These are phyloP conservation scores for Fraxinus paxiana DNA, from an alignment of 305 asterid genomes.

Conservation along the genomic window DNA sequence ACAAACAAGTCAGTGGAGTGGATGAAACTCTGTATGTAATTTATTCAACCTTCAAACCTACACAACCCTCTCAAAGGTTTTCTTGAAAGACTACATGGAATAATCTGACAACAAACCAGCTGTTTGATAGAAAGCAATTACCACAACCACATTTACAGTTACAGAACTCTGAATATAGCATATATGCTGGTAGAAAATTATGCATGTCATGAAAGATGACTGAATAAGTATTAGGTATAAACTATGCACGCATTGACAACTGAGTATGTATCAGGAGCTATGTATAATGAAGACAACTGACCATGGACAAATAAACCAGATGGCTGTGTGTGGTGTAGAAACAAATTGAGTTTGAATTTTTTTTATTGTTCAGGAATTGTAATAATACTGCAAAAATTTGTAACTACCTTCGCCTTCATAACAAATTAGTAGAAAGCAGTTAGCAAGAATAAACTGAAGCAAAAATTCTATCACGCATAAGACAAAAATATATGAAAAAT, in stretches of 20 bases:
- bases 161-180: not conserved
- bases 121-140: not conserved
- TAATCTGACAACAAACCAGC: not conserved
- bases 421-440: constrained; percentile 2
- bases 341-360: not conserved
- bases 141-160: not conserved
- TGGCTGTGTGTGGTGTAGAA: not conserved
- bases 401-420: not conserved
- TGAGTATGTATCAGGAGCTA: not conserved
- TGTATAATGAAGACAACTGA: not conserved
- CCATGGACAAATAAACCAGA: not conserved
- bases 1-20: not conserved
- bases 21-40: not conserved
- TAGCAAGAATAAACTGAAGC: not conserved
- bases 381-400: not conserved
- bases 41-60: not conserved
- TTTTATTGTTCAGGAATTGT: not conserved
- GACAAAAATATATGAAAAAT: not conserved
- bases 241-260: not conserved
- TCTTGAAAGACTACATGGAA: constrained; percentile 1
- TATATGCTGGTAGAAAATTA: not conserved
- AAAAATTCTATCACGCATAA: not conserved
- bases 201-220: not conserved
- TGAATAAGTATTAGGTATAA: not conserved
- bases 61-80: not conserved